Conservation (phyloP, 352 stramenopile species). For the Phytophthora uliginosa region DNA sequence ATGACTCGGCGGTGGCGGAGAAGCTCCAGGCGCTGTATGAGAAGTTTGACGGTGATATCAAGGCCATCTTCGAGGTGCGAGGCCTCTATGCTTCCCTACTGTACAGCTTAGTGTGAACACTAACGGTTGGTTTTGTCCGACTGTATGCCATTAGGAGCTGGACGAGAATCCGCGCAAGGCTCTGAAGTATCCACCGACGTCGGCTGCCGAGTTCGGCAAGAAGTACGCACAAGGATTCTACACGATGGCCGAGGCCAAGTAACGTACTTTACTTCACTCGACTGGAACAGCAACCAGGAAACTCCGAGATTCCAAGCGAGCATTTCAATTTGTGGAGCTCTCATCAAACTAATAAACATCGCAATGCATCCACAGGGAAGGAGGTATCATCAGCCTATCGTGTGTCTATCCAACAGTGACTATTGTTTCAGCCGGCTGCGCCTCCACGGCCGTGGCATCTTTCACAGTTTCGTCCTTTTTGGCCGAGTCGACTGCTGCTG, state of each 20-base stretch:
- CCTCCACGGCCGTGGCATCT: constrained; percentile 1
- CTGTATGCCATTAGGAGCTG: constrained; percentile 51
- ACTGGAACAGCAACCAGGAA: not conserved
- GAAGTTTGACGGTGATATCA: constrained; percentile 71
- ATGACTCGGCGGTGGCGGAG: constrained; percentile 62
- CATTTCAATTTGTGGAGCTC: constrained; percentile 10
- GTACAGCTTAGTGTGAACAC: not conserved
- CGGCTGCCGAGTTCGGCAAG: constrained; percentile 76
- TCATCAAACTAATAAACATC: constrained; percentile 32
- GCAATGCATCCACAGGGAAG: constrained; percentile 17
- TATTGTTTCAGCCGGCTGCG: not conserved
- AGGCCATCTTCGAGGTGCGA: constrained; percentile 71
- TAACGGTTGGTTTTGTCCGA: not conserved
- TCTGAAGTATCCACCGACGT: constrained; percentile 74
- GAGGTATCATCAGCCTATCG: not conserved
- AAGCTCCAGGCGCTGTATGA: constrained; percentile 68
- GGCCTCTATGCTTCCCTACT: not conserved
- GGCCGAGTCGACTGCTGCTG: not conserved
- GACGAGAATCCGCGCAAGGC: constrained; percentile 84
- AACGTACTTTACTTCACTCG: not conserved
- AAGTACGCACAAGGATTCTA: constrained; percentile 89
- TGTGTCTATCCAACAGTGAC: not conserved
- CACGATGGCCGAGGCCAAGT: constrained; percentile 88
- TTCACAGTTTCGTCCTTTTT: constrained; percentile 16
- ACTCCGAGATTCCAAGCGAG: not conserved